Evolutionary conservation across 1,139 yeast species (phyloP).

Genomic region (Yamadazyma conglobata): DNA sequence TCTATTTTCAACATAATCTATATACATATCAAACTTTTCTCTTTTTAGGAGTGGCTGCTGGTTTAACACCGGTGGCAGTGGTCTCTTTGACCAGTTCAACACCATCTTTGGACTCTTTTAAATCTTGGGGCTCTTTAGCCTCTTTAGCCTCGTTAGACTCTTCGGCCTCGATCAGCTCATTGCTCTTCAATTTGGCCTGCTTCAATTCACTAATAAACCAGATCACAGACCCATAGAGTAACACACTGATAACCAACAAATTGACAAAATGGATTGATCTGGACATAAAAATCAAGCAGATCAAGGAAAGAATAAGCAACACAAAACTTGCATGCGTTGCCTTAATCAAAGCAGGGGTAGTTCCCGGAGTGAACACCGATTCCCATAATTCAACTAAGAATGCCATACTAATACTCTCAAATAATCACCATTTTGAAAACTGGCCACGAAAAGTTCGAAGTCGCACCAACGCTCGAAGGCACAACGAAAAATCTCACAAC

Average conservation of each 20-base stretch:
- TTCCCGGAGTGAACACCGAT: conserved; percentile 91
- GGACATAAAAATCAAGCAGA: conserved; percentile 58
- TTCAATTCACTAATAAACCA: conserved; percentile 84
- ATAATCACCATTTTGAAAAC: no score
- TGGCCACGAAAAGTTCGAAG: no score
- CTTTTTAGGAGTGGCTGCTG: conserved; percentile 13
- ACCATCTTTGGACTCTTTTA: conserved; percentile 1
- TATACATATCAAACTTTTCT: conserved; percentile 14
- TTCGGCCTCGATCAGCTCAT: conserved; percentile 17
- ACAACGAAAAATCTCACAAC: no score
- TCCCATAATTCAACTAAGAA: conserved; percentile 80
- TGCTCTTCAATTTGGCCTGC: conserved; percentile 37
- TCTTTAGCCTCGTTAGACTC: conserved; percentile 5
- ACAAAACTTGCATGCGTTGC: conserved; percentile 49
- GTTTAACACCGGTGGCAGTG: conserved; percentile 3
- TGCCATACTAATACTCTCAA: conserved; percentile 18
- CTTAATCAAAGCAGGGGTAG: conserved; percentile 76
- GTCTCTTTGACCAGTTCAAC: no score
- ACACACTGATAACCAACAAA: conserved; percentile 62
- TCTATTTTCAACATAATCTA: no score
- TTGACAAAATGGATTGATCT: conserved; percentile 75
- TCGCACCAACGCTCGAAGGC: no score
- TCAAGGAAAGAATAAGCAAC: conserved; percentile 42
- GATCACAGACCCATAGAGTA: conserved; percentile 74
- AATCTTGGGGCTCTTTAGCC: conserved; percentile 2